A percentile compares a stretch with the other conserved stretches of the same genome.
Evolutionary conservation across 2,329 filamentous ascomycete species (phyloP).

Genomic region (Fusarium equiseti): DNA sequence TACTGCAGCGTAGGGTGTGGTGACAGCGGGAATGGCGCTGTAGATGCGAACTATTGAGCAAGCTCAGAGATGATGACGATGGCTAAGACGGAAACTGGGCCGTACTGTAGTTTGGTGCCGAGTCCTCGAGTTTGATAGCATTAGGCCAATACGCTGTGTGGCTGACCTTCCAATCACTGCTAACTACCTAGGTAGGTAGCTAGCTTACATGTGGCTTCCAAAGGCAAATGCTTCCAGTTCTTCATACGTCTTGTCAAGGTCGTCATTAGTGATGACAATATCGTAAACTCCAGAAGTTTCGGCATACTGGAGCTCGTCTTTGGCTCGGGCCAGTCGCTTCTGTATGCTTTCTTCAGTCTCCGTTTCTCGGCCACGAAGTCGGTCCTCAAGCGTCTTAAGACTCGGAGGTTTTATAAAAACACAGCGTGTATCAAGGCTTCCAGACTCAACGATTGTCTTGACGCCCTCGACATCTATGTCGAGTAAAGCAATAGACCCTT

Average conservation of each 20-base stretch:
- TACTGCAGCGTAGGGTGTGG: slow-evolving; percentile 3
- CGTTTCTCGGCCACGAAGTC: background rate
- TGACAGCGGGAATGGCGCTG: slow-evolving; percentile 33
- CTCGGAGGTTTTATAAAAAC: background rate
- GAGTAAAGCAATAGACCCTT: background rate
- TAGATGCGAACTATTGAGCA: slow-evolving; percentile 10
- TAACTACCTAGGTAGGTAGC: background rate
- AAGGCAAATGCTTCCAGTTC: background rate
- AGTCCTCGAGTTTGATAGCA: background rate
- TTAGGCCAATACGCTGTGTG: background rate
- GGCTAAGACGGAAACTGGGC: slow-evolving; percentile 3
- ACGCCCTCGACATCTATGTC: background rate
- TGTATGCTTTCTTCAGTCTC: background rate
- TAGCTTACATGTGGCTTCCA: background rate
- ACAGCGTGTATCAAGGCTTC: background rate
- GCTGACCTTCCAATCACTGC: background rate
- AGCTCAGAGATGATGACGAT: background rate
- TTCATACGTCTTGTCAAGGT: background rate
- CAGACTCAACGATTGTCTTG: background rate
- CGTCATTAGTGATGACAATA: background rate
- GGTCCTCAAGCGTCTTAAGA: background rate
- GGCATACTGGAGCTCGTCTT: background rate
- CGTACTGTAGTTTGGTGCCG: background rate
- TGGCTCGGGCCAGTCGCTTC: background rate
- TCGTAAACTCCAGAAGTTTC: background rate